Percentiles rank a stretch among this genome's conserved stretches.
Evolutionary conservation across 1,139 yeast genomes (phyloP).

Genomic region (Yamadazyma friedrichii): DNA sequence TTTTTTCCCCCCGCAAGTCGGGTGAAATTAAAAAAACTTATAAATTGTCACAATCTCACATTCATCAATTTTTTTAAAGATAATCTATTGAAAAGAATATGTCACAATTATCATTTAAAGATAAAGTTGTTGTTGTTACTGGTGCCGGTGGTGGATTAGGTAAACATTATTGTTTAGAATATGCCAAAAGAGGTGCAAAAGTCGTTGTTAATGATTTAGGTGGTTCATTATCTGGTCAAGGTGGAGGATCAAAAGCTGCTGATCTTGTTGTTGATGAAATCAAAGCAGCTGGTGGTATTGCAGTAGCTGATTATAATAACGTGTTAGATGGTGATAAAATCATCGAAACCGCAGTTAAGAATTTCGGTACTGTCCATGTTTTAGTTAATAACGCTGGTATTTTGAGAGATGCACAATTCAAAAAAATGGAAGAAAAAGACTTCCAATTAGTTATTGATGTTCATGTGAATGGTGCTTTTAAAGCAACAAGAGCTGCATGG

Average conservation of each 20-base stretch:
- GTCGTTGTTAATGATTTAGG: slow-evolving; percentile 94
- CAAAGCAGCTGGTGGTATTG: slow-evolving; percentile 69
- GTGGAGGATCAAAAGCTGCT: slow-evolving; percentile 69
- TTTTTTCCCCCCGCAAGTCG: slow-evolving; percentile 8
- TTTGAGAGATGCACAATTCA: slow-evolving; percentile 71
- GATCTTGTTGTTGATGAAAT: slow-evolving; percentile 89
- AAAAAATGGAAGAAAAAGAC: slow-evolving; percentile 80
- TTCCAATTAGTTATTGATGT: slow-evolving; percentile 81
- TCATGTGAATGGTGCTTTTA: slow-evolving; percentile 86
- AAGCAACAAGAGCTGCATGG: slow-evolving; percentile 91
- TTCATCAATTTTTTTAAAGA: not conserved
- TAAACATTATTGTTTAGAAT: slow-evolving; percentile 80
- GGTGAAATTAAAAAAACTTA: slow-evolving; percentile 1
- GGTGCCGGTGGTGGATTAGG: slow-evolving; percentile 99
- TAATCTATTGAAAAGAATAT: slow-evolving; percentile 13
- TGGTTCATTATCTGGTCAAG: slow-evolving; percentile 74
- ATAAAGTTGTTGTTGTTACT: slow-evolving; percentile 85
- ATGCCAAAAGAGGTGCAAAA: slow-evolving; percentile 87
- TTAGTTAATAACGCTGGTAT: slow-evolving; percentile 95
- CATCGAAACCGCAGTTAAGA: slow-evolving; percentile 80
- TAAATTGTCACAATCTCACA: slow-evolving; percentile 3
- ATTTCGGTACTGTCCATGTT: slow-evolving; percentile 86
- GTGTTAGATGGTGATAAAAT: slow-evolving; percentile 86
- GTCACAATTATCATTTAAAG: slow-evolving; percentile 56
- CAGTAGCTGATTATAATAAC: slow-evolving; percentile 93